Conservation (phyloP, 2,329 filamentous ascomycete species). For the Venturia oleaginea region DNA sequence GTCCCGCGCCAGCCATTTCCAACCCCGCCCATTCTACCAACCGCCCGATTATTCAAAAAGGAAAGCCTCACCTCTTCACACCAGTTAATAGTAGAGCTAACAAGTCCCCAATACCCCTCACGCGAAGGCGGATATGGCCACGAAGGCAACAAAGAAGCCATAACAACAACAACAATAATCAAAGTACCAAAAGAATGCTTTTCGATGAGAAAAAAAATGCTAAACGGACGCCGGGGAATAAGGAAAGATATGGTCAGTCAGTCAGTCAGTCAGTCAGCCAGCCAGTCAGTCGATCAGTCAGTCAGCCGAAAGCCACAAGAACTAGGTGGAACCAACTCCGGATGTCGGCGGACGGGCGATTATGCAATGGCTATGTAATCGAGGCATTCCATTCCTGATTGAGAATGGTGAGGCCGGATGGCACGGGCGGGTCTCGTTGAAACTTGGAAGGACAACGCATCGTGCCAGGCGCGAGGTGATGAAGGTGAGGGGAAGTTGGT, state of each 20-base stretch:
- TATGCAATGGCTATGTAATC: not conserved
- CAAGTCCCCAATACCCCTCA: constrained; percentile 57
- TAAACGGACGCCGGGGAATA: not conserved
- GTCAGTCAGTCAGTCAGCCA: no score
- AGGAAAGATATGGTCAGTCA: not conserved
- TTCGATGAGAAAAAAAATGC: no score
- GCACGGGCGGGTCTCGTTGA: not conserved
- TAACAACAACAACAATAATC: not conserved
- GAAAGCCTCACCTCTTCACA: constrained; percentile 58
- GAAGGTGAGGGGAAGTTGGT: no score
- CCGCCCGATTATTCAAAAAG: not conserved
- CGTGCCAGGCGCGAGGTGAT: not conserved
- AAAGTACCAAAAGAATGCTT: not conserved
- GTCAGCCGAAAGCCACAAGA: not conserved
- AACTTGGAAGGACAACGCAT: not conserved
- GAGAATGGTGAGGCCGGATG: not conserved
- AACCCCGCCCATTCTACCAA: not conserved
- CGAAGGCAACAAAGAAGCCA: constrained; percentile 19
- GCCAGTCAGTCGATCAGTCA: no score
- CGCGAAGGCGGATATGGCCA: constrained; percentile 42
- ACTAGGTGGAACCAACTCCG: not conserved
- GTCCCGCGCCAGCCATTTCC: not conserved
- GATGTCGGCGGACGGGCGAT: not conserved
- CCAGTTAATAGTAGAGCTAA: constrained; percentile 67
- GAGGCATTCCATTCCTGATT: not conserved